Base-by-base conservation (phyloP, 495 filamentous ascomycete species). In the Xylaria sp. region DNA sequence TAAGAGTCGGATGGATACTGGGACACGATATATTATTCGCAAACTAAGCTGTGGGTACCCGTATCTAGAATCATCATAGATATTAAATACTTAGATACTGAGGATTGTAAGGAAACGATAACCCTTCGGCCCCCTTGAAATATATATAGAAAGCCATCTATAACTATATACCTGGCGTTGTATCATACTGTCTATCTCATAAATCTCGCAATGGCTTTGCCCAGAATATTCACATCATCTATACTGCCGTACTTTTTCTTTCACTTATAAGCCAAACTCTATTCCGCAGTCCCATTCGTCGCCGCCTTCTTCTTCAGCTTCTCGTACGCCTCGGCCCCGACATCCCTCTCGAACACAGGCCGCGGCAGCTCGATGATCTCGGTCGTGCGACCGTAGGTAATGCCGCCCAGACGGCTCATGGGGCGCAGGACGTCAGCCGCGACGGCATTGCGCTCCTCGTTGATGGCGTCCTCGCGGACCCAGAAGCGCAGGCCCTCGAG, bases 401-500 rank as follows among this genome's bases (percentile, higher is more conserved):
- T 94, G 0, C 96, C 95, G 11, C 95, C 95, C 52, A 98, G 71
- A 12, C 95, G 88, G 75, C 87, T 88, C 35, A 97, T 87, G 19
- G 95, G 96, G 73, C 87, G 88, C 48, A 98, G 74, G 12, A 93
- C 81, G 58, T 84, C 86, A 17, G 93, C 84, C 81, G 96, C 90
- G 43, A 98, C 83, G 33, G 90, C 68, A 70, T 88, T 93, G 76
- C 84, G 87, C 19, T 92, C 90, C 76, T 93, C 88, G 73, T 97
- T 91, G 8, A 98, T 82, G 14, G 93, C 93, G 83, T 97, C 95
- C 77, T 97, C 94, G 58, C 95, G 81, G 14, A 89, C 93, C 93
- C 94, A 97, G 76, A 99, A 98, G 33, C 90, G 83, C 48, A 91
- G 88, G 1, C 95, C 95, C 83, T 99, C 94, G 11, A 98, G 84